phyloP scores from a whole-genome alignment of 164 flowering plant genomes.

The Magnolia sinica region DNA sequence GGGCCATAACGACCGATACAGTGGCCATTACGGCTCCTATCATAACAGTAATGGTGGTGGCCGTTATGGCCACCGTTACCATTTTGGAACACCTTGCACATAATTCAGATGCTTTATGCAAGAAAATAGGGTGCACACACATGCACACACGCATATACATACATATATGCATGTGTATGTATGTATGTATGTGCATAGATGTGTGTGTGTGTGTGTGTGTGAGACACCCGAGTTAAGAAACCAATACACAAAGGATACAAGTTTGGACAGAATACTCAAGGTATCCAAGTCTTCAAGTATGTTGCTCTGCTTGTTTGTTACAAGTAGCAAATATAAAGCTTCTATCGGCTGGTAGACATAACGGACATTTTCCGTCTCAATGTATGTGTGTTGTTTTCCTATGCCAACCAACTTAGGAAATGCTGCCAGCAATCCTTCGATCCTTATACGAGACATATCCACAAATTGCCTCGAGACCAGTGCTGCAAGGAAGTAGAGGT shows the following conservation, averaged over 20 bases:
- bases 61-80: too few relatives aligned
- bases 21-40: too few relatives aligned
- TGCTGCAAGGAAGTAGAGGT: constrained; percentile 40
- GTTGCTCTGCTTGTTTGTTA: constrained; percentile 96
- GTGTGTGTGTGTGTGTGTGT: too few relatives aligned
- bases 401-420: constrained; percentile 94
- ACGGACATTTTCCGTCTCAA: constrained; percentile 97
- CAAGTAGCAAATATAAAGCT: constrained; percentile 72
- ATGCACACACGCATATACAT: too few relatives aligned
- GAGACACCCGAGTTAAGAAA: too few relatives aligned
- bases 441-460: constrained; percentile 93
- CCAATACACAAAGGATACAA: constrained; percentile 55
- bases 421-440: constrained; percentile 97
- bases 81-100: too few relatives aligned
- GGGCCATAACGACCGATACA: too few relatives aligned
- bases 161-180: too few relatives aligned
- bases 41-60: too few relatives aligned
- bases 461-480: constrained; percentile 97
- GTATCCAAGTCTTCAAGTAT: constrained; percentile 98
- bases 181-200: too few relatives aligned
- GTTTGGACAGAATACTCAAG: constrained; percentile 82
- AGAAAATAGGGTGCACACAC: too few relatives aligned
- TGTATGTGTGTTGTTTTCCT: constrained; percentile 96
- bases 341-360: constrained; percentile 99
- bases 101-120: too few relatives aligned